These are phyloP conservation scores for Lactarius sanguifluus DNA, from an alignment of 768 basidiomycete species.

Conservation along the genomic window DNA sequence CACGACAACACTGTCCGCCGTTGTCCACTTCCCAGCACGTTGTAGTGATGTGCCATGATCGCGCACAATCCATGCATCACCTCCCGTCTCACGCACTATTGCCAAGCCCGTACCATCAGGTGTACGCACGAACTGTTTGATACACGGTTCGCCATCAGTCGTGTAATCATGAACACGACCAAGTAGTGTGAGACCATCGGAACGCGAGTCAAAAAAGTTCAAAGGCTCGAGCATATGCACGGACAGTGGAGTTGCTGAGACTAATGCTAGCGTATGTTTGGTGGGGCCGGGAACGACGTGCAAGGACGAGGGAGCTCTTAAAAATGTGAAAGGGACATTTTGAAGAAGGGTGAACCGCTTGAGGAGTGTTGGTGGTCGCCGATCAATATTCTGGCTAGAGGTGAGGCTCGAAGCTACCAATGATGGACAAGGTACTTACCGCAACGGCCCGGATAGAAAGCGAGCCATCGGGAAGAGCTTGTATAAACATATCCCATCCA, in stretches of 20 bases:
- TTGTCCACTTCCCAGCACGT: constrained; percentile 51
- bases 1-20: constrained; percentile 67
- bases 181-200: constrained; percentile 46
- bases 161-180: constrained; percentile 24
- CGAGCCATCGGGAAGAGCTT: constrained; percentile 72
- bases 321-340: constrained; percentile 50
- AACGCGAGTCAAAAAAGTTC: constrained; percentile 59
- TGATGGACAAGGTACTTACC: constrained; percentile 45
- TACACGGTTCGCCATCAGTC: constrained; percentile 32
- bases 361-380: constrained; percentile 80
- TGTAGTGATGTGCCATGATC: constrained; percentile 49
- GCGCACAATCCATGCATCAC: constrained; percentile 62
- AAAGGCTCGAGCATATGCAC: constrained; percentile 58
- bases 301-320: constrained; percentile 50
- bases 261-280: constrained; percentile 43
- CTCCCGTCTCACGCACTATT: constrained; percentile 57
- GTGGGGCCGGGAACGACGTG: constrained; percentile 52
- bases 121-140: constrained; percentile 69
- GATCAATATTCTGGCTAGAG: constrained; percentile 75
- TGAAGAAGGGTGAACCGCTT: constrained; percentile 74
- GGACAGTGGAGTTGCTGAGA: constrained; percentile 66
- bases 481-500: constrained; percentile 77
- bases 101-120: constrained; percentile 77
- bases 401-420: constrained; percentile 14
- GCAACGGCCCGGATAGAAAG: constrained; percentile 69